These are phyloP conservation scores for Cadophora gregata DNA, from an alignment of 2,329 filamentous ascomycete species.

Conservation along the genomic window DNA sequence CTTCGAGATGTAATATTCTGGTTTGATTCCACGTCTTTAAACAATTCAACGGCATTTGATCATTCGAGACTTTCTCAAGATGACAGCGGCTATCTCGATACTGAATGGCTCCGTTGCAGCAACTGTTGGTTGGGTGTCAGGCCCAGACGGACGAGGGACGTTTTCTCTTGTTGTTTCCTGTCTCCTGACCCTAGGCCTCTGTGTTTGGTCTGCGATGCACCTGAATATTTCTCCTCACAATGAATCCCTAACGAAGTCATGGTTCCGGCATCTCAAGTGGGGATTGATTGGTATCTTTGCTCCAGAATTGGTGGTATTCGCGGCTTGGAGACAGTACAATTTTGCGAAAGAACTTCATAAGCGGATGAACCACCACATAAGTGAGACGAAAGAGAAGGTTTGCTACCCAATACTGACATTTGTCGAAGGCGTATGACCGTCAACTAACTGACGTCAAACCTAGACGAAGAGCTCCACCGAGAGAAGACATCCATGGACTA, in stretches of 20 bases:
- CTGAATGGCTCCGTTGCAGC: too few species aligned
- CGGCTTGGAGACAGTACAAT: not conserved
- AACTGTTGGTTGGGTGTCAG: not conserved
- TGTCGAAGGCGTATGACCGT: too few species aligned
- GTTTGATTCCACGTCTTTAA: too few species aligned
- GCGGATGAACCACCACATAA: too few species aligned
- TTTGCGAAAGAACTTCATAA: not conserved
- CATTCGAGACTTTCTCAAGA: too few species aligned
- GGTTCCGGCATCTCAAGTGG: not conserved
- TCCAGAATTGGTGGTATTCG: not conserved
- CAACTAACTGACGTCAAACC: too few species aligned
- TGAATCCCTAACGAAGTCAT: not conserved
- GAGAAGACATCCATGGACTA: conserved; percentile 26
- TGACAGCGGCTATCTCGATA: too few species aligned
- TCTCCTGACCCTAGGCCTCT: not conserved
- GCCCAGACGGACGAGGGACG: not conserved
- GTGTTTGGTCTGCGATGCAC: not conserved
- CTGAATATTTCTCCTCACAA: not conserved
- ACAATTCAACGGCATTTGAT: too few species aligned
- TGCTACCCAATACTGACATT: too few species aligned
- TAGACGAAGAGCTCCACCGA: too few species aligned
- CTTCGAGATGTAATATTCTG: too few species aligned
- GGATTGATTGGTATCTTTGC: not conserved
- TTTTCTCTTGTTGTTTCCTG: not conserved
- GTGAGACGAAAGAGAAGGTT: too few species aligned